Base-by-base conservation (phyloP, 169 alveolate genomes). In the Plasmodium knowlesi region DNA sequence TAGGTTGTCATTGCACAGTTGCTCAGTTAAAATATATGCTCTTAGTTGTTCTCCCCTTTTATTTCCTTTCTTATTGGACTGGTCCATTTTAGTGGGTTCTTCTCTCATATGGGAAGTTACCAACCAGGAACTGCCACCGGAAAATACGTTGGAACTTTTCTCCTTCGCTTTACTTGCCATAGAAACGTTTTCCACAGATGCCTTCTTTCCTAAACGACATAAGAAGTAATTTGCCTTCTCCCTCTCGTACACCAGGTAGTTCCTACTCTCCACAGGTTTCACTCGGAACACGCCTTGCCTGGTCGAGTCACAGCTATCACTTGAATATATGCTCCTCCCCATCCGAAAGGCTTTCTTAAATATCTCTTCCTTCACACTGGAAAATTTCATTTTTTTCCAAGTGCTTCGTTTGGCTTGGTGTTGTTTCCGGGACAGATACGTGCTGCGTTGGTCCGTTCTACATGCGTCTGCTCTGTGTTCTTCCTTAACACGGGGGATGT, bases 161-260 rank as follows among this genome's bases (percentile, higher is more conserved):
- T 22, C 54, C 83, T 25, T 74, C 32, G 12, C 34, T 74, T 3
- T 74, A 14, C 43, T 6, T 6, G 9, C 32, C 34, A n/a, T 2
- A 30, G 34, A 34, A 12, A 0, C 41, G 1, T 32, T 41, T 12
- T 46, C 57, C 57, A 46, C 57, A 12, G 57, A 14, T 4, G 57
- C 9, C 30, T 74, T 41, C 57, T 32, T 32, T 6, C 30, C 22
- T 4, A 25, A 32, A 0, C 57, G 19, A 12, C 22, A 34, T n/a
- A n/a, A 71, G 8, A 73, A n/a, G 32, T 72, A 8, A 43, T 1
- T 41, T 6, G 9, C 82, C 70, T 50, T 86, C 50, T 79, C 84
- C 19, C 73, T 39, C 71, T 78, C 94, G 22, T 89, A 89, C 34
- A n/a, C 8, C n/a, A 32, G n/a, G 73, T 89, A 89, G 50, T 89